These are phyloP conservation scores for Lasiodiplodia hormozganensis DNA, from an alignment of 2,329 filamentous ascomycete species.

Conservation along the genomic window DNA sequence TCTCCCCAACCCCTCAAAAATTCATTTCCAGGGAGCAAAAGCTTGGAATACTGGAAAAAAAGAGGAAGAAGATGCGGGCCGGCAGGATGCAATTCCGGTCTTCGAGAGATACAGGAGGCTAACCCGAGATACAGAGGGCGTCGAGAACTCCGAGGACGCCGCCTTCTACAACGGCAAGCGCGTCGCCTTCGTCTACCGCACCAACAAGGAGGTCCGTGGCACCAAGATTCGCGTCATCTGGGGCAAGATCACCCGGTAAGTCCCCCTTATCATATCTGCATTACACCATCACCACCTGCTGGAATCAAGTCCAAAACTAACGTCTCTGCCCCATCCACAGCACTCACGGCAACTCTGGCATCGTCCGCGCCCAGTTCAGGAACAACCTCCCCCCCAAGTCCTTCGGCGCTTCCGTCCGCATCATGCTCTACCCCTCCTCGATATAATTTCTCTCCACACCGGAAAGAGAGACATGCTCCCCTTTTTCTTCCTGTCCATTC, in stretches of 20 bases:
- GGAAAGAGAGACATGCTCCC: neutral
- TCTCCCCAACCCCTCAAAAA: neutral
- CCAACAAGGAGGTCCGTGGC: constrained; percentile 87
- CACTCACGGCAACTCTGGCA: constrained; percentile 80
- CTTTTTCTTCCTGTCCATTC: neutral
- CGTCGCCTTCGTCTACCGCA: constrained; percentile 96
- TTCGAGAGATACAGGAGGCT: neutral
- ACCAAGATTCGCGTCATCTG: constrained; percentile 96
- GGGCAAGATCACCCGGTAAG: constrained; percentile 84
- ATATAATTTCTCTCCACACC: constrained; percentile 16
- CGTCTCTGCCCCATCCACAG: neutral
- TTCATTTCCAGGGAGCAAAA: neutral
- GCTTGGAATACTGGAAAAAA: neutral
- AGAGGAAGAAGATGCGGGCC: neutral
- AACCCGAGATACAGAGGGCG: constrained; percentile 53
- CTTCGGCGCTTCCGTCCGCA: constrained; percentile 72
- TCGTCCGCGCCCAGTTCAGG: constrained; percentile 94
- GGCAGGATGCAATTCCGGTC: neutral
- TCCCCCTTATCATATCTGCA: neutral
- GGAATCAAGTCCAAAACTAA: neutral
- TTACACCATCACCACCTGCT: neutral
- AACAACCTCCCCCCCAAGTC: constrained; percentile 91
- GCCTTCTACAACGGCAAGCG: constrained; percentile 98
- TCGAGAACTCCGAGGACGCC: constrained; percentile 85
- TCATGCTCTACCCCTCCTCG: constrained; percentile 82